Conservation (phyloP, 2,329 filamentous ascomycete species). For the Verticillium dahliae region DNA sequence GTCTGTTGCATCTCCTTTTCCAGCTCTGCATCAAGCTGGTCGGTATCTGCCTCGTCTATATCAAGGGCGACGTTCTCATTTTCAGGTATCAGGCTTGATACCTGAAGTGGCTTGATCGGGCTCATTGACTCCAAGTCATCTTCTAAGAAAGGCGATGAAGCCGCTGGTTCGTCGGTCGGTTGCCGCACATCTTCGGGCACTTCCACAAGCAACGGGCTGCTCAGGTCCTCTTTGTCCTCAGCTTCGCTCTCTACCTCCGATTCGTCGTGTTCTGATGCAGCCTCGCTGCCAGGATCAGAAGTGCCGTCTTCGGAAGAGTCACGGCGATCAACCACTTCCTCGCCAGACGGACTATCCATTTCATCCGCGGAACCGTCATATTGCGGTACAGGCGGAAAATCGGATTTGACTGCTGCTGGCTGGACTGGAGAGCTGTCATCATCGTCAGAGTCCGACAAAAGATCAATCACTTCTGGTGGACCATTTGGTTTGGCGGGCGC, state of each 20-base stretch:
- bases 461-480: conserved; percentile 8
- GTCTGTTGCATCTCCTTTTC: conserved; percentile 7
- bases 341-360: background rate
- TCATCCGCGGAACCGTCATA: conserved; percentile 7
- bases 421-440: conserved; percentile 4
- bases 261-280: background rate
- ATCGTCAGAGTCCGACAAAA: conserved; percentile 12
- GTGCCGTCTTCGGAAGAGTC: conserved; percentile 2
- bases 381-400: conserved; percentile 1
- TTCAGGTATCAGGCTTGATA: background rate
- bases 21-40: conserved; percentile 4
- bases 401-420: background rate
- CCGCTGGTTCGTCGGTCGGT: background rate
- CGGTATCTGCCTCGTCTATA: background rate
- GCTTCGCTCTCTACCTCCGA: conserved; percentile 3
- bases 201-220: background rate
- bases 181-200: background rate
- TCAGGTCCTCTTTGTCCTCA: background rate
- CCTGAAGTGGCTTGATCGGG: conserved; percentile 5
- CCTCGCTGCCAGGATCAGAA: background rate
- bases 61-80: background rate
- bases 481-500: background rate
- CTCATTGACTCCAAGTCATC: conserved; percentile 10
- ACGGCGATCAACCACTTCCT: background rate
- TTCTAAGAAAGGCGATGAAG: background rate